Conservation (phyloP, 257 asterid genomes). For the Lavandula angustifolia region DNA sequence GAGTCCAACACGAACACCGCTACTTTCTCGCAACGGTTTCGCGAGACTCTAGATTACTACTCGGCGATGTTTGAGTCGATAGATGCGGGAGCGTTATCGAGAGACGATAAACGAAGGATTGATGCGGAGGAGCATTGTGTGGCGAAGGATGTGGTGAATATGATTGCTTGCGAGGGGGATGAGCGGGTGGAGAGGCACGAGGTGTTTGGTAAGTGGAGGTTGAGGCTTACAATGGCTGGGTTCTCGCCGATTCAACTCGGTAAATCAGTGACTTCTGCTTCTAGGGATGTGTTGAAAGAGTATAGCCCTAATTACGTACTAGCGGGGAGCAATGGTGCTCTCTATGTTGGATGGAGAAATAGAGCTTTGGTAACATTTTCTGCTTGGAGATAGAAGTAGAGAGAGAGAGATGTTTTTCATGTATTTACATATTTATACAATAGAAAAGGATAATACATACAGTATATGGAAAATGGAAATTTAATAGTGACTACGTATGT, state of each 20-base stretch:
- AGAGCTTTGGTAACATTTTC: slow-evolving; percentile 61
- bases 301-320: slow-evolving; percentile 51
- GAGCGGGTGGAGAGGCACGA: slow-evolving; percentile 90
- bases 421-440: too few relatives aligned
- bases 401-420: neutral
- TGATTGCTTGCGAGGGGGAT: slow-evolving; percentile 75
- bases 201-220: slow-evolving; percentile 73
- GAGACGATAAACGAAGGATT: slow-evolving; percentile 62
- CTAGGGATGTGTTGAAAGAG: slow-evolving; percentile 52
- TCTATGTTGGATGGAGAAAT: slow-evolving; percentile 77
- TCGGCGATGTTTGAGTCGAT: slow-evolving; percentile 86
- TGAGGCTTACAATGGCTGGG: slow-evolving; percentile 72
- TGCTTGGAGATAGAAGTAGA: slow-evolving; percentile 62
- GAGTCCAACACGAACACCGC: slow-evolving; percentile 82
- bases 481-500: neutral
- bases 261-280: slow-evolving; percentile 45
- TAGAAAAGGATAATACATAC: too few relatives aligned
- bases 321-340: slow-evolving; percentile 53
- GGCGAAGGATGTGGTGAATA: slow-evolving; percentile 75
- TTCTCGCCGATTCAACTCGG: slow-evolving; percentile 53
- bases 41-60: slow-evolving; percentile 74
- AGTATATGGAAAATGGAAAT: too few relatives aligned
- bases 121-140: slow-evolving; percentile 77
- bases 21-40: slow-evolving; percentile 62
- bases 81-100: slow-evolving; percentile 49